Conservation (phyloP, 768 basidiomycete species). For the Pulveroboletus sp. region DNA sequence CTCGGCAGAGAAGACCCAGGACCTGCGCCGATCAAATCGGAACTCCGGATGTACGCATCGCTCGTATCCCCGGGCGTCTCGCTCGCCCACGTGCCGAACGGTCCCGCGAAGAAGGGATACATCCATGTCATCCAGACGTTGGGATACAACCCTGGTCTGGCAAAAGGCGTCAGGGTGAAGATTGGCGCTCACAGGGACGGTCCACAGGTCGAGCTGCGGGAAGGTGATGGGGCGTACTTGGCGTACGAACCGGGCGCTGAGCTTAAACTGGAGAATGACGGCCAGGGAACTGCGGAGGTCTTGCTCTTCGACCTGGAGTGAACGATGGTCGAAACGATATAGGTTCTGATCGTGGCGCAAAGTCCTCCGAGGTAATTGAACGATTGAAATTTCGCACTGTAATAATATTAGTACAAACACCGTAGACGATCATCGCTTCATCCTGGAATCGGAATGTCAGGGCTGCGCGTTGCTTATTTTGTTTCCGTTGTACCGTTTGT, state of each 20-base stretch:
- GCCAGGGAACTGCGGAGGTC: conserved; percentile 65
- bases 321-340: background rate
- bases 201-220: conserved; percentile 55
- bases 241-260: conserved; percentile 35
- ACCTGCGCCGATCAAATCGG: conserved; percentile 76
- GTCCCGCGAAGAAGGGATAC: conserved; percentile 59
- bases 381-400: background rate
- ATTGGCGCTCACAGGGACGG: conserved; percentile 41
- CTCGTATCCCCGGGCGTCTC: conserved; percentile 57
- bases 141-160: conserved; percentile 64
- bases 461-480: background rate
- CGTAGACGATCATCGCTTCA: conserved; percentile 5
- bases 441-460: conserved; percentile 3
- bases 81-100: conserved; percentile 49
- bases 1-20: conserved; percentile 64
- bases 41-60: conserved; percentile 69
- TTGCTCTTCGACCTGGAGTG: conserved; percentile 76
- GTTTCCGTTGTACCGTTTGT: background rate
- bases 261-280: conserved; percentile 56
- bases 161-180: conserved; percentile 55
- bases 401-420: background rate
- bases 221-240: conserved; percentile 88
- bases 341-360: background rate
- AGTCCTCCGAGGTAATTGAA: background rate
- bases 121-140: conserved; percentile 83